phyloP scores from a whole-genome alignment of 768 basidiomycete species.

The Zangia roseola region DNA sequence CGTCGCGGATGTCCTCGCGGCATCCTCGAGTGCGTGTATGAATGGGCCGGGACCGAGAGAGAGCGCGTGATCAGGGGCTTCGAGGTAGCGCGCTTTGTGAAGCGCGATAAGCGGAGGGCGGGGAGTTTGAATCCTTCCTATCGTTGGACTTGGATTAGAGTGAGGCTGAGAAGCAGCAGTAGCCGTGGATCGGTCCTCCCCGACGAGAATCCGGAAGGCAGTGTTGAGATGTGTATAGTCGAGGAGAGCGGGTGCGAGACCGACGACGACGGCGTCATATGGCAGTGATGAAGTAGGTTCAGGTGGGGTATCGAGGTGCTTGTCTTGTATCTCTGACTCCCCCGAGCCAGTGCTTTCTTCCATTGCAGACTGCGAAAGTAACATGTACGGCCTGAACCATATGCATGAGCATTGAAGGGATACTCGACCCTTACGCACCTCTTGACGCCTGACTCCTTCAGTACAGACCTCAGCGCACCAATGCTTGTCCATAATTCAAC shows the following conservation, averaged over 20 bases:
- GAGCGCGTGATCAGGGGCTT: slow-evolving; percentile 45
- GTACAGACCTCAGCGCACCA: slow-evolving; percentile 49
- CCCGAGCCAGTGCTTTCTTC: slow-evolving; percentile 42
- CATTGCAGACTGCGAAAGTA: slow-evolving; percentile 51
- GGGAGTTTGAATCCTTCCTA: not conserved
- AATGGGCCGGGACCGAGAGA: slow-evolving; percentile 74
- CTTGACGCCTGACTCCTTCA: slow-evolving; percentile 41
- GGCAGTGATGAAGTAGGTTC: not conserved
- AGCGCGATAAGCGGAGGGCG: slow-evolving; percentile 51
- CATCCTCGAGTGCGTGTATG: slow-evolving; percentile 58
- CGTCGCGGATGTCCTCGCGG: slow-evolving; percentile 45
- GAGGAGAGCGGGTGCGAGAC: slow-evolving; percentile 51
- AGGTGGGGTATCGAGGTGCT: not conserved
- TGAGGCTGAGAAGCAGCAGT: not conserved
- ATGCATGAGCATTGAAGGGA: too few species aligned
- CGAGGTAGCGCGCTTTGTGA: slow-evolving; percentile 55
- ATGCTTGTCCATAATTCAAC: slow-evolving; percentile 65
- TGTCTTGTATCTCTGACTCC: not conserved
- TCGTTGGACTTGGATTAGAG: too few species aligned
- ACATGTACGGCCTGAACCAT: slow-evolving; percentile 47
- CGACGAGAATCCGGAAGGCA: slow-evolving; percentile 63
- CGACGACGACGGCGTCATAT: slow-evolving; percentile 64
- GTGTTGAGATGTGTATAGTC: slow-evolving; percentile 57
- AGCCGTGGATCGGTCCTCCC: slow-evolving; percentile 31
- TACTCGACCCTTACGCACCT: slow-evolving; percentile 29